These are phyloP conservation scores for Albifimbria verrucaria DNA, from an alignment of 2,329 filamentous ascomycete species.

Conservation along the genomic window DNA sequence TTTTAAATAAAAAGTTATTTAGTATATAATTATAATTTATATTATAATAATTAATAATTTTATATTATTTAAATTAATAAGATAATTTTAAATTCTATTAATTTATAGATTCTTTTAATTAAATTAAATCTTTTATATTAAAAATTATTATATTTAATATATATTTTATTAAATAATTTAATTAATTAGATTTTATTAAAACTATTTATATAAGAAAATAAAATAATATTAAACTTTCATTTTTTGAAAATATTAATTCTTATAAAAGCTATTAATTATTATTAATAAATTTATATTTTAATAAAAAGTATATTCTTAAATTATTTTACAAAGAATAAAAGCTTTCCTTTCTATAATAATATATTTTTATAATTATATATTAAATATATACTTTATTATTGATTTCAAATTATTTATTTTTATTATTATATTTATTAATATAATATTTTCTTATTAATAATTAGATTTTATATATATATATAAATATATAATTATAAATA, in stretches of 20 bases:
- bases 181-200: too few species aligned
- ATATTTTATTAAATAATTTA: slow-evolving; percentile 2
- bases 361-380: neutral
- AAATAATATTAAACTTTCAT: too few species aligned
- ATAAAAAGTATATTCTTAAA: slow-evolving; percentile 2
- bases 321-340: too few species aligned
- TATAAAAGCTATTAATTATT: too few species aligned
- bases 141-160: neutral
- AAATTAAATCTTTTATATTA: neutral
- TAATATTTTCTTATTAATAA: neutral
- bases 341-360: neutral
- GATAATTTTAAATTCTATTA: too few species aligned
- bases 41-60: neutral
- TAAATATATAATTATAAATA: too few species aligned
- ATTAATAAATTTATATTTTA: neutral
- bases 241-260: too few species aligned
- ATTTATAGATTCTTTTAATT: too few species aligned
- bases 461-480: too few species aligned
- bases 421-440: slow-evolving; percentile 3
- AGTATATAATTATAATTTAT: slow-evolving; percentile 2
- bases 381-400: slow-evolving; percentile 2
- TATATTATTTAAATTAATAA: too few species aligned
- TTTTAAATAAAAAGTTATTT: slow-evolving; percentile 2
- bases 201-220: too few species aligned
- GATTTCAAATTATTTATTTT: slow-evolving; percentile 3